Evolutionary conservation across 2,329 filamentous ascomycete species (phyloP).

Genomic region (Colletotrichum higginsianum): DNA sequence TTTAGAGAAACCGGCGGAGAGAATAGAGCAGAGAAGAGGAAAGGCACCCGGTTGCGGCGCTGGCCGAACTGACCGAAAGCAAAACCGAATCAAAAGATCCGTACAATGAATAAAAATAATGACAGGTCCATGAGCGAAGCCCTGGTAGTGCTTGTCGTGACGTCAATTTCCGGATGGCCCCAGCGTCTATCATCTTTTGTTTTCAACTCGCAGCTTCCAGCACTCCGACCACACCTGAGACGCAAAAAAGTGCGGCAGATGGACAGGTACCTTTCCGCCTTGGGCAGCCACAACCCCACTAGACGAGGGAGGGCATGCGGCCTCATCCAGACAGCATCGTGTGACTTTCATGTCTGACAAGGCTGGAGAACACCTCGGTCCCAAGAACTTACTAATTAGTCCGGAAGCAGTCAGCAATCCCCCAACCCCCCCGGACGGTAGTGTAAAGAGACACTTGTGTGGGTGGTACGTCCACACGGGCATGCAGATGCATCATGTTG

Average conservation of each 20-base stretch:
- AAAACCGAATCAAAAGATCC: no score
- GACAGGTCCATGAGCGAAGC: not conserved
- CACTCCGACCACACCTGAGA: not conserved
- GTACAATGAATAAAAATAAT: not conserved
- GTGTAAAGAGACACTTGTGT: not conserved
- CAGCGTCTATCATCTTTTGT: not conserved
- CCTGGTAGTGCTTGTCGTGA: conserved; percentile 9
- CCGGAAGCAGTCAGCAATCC: conserved; percentile 14
- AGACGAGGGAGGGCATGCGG: conserved; percentile 6
- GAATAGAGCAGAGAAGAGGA: not conserved
- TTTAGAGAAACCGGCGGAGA: no score
- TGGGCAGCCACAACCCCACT: not conserved
- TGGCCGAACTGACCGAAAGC: no score
- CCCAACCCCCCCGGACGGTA: no score
- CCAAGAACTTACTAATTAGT: no score
- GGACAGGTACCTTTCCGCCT: conserved; percentile 11
- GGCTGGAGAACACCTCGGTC: not conserved
- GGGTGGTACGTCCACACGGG: no score
- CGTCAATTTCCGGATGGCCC: conserved; percentile 13
- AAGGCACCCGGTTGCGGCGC: not conserved
- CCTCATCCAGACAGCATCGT: not conserved
- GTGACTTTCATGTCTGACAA: not conserved
- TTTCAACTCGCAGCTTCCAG: not conserved
- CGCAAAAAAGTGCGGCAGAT: conserved; percentile 1
- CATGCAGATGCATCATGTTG: not conserved